Base-by-base conservation (phyloP, 306 rosid genomes). In the Quercus glauca region DNA sequence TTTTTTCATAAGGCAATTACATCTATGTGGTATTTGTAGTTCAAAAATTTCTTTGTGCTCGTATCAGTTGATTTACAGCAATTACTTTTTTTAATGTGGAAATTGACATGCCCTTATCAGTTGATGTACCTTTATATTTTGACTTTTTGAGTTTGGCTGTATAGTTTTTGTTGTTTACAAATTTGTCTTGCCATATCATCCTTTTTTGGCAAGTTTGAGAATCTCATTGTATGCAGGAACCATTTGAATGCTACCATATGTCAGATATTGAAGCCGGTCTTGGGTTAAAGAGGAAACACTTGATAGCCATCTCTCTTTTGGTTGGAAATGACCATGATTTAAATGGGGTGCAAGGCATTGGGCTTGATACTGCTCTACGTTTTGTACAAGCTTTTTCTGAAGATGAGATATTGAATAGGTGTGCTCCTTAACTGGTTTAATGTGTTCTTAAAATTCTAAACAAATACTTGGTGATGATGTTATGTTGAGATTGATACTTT, bases 211-310 rank as follows among this genome's bases (percentile, higher is more conserved):
- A 57, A 84, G 79, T 52, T 29, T 83, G 78, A 78, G 77, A 82
- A 74, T 81, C 61, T 73, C 77, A 69, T 78, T 82, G 61, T 76
- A 25, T 84, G 86, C 88, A 95, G 99, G 99, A 92, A 87, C 92
- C 97, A 26, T 91, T 93, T 84, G 97, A 92, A 85, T 92, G 96
- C 88, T 92, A 91, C 94, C 64, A 73, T 69, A 84, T 92, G 87
- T 91, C 97, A 56, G 99, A 90, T 84, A 90, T 95, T 80, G 96
- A 93, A 87, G 90, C 88, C 49, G 94, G 97, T 64, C 93, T 93
- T 77, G 94, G 96, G 75, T 88, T 95, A 89, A 95, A 91, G 86
- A 89, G 98, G 90, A 89, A 89, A 58, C 99, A 93, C 74, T 87
- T 95, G 21, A 85, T 93, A 76, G 97, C 96, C 55, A 88, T 95